Evolutionary conservation across 352 stramenopile genomes (phyloP).

Genomic region (Thalassiosira oceanica): DNA sequence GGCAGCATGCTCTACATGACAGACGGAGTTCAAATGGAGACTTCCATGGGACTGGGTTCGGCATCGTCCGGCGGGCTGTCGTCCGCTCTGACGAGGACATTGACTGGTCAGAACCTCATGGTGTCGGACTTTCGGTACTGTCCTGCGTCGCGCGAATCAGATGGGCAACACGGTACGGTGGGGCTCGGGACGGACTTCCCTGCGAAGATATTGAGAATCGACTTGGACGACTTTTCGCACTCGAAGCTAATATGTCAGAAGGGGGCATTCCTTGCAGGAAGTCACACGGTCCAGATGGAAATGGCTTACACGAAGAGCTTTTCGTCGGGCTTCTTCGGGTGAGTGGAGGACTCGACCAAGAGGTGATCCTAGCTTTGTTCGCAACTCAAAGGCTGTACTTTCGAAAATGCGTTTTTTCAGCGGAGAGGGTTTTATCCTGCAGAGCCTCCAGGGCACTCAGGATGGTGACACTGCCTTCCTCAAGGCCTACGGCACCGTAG

Average conservation of each 20-base stretch:
- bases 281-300: slow-evolving; percentile 88
- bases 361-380: no score
- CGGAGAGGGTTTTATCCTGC: slow-evolving; percentile 92
- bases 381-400: no score
- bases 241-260: slow-evolving; percentile 91
- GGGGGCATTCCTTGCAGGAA: slow-evolving; percentile 88
- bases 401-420: no score
- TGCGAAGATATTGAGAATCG: slow-evolving; percentile 88
- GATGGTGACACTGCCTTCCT: slow-evolving; percentile 81
- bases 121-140: slow-evolving; percentile 80
- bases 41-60: slow-evolving; percentile 74
- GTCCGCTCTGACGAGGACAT: slow-evolving; percentile 85
- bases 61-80: slow-evolving; percentile 60
- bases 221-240: slow-evolving; percentile 85
- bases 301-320: slow-evolving; percentile 91
- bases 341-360: no score
- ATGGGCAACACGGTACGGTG: slow-evolving; percentile 79
- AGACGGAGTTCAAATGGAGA: slow-evolving; percentile 89
- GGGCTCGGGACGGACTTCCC: slow-evolving; percentile 87
- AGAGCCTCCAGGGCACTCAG: slow-evolving; percentile 80
- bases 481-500: slow-evolving; percentile 87
- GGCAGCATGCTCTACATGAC: slow-evolving; percentile 92
- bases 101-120: slow-evolving; percentile 81
- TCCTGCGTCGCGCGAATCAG: background rate
- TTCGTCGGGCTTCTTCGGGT: slow-evolving; percentile 91